A percentile compares a stretch with the other conserved stretches of the same genome.
phyloP scores from a whole-genome alignment of 2,329 filamentous ascomycete species.

The Claviceps quebecensis region DNA sequence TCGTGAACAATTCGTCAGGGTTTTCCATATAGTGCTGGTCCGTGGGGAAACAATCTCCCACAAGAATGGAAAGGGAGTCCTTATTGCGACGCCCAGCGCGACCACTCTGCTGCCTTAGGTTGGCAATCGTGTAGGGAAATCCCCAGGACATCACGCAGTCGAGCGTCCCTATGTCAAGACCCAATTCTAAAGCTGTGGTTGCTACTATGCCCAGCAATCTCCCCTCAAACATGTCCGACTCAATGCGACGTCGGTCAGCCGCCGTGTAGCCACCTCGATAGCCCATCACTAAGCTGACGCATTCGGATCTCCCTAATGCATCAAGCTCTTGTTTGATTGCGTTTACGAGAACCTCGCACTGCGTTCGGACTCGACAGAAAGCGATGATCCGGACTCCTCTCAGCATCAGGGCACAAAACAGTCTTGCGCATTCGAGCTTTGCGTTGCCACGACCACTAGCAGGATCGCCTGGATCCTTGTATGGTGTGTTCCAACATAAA shows the following conservation, averaged over 20 bases:
- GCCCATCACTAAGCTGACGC: slow-evolving; percentile 73
- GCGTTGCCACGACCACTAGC: slow-evolving; percentile 74
- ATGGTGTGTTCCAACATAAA: slow-evolving; percentile 94
- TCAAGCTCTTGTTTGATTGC: slow-evolving; percentile 69
- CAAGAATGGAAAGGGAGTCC: slow-evolving; percentile 78
- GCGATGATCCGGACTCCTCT: slow-evolving; percentile 84
- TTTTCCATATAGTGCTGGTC: slow-evolving; percentile 98
- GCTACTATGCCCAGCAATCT: slow-evolving; percentile 87
- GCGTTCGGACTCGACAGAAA: slow-evolving; percentile 76
- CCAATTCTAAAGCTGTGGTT: slow-evolving; percentile 82
- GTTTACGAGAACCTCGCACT: slow-evolving; percentile 72
- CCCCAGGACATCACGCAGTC: slow-evolving; percentile 91
- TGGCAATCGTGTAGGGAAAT: slow-evolving; percentile 91
- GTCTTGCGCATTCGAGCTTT: slow-evolving; percentile 69
- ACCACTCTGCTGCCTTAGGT: slow-evolving; percentile 86
- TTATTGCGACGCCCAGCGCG: slow-evolving; percentile 84
- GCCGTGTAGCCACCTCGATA: slow-evolving; percentile 93
- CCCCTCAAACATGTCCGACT: slow-evolving; percentile 93
- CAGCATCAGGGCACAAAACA: slow-evolving; percentile 83
- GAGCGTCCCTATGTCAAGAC: slow-evolving; percentile 86
- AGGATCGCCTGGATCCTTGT: slow-evolving; percentile 75
- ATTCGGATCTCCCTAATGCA: slow-evolving; percentile 58
- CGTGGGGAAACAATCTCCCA: slow-evolving; percentile 78
- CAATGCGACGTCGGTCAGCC: slow-evolving; percentile 76
- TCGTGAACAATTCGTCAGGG: slow-evolving; percentile 83